These are phyloP conservation scores for Friedmanniomyces endolithicus DNA, from an alignment of 495 filamentous ascomycete species.

Conservation along the genomic window DNA sequence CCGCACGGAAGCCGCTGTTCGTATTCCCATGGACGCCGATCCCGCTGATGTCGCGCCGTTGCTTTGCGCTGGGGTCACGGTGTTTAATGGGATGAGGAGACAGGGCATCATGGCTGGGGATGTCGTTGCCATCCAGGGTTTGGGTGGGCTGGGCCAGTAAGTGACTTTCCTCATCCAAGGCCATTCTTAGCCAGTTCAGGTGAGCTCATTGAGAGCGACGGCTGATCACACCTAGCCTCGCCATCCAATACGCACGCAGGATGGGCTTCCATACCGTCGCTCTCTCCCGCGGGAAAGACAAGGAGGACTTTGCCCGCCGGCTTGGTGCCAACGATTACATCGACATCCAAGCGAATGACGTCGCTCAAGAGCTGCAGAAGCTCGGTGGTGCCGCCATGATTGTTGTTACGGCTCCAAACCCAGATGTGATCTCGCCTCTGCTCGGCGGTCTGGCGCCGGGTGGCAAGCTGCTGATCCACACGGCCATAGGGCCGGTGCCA, in stretches of 20 bases:
- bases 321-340: constrained; percentile 60
- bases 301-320: constrained; percentile 46
- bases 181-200: no score
- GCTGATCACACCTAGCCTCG: no score
- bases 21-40: constrained; percentile 45
- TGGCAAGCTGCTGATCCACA: constrained; percentile 40
- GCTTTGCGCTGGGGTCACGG: constrained; percentile 60
- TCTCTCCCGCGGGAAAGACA: constrained; percentile 43
- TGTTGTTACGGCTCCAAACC: constrained; percentile 50
- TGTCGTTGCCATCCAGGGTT: constrained; percentile 49
- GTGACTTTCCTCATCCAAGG: no score
- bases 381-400: constrained; percentile 52
- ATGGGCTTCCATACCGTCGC: constrained; percentile 57
- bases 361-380: constrained; percentile 37
- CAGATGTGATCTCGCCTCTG: constrained; percentile 41
- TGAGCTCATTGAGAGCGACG: no score
- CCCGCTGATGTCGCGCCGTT: constrained; percentile 51
- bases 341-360: constrained; percentile 44
- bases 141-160: constrained; percentile 37
- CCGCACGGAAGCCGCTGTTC: constrained; percentile 49
- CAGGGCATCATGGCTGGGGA: constrained; percentile 45
- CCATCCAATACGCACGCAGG: constrained; percentile 51
- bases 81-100: constrained; percentile 58
- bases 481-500: constrained; percentile 39
- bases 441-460: constrained; percentile 41